Base-by-base conservation (phyloP, 2,329 filamentous ascomycete species). In the Penicillium sp. region DNA sequence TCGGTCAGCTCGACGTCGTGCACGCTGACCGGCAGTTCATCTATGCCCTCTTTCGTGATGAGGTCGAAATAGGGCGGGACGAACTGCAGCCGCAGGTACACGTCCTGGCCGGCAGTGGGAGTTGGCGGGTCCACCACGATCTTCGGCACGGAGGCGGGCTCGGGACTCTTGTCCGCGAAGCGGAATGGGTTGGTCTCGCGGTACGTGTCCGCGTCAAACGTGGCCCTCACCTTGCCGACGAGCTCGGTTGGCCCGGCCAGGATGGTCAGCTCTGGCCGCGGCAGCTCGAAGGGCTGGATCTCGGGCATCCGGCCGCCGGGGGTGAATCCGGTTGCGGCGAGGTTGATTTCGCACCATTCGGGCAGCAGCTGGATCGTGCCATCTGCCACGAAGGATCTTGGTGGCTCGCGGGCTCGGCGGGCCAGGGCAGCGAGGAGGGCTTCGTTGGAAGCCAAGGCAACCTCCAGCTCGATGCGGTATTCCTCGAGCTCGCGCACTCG, bases 291-390 rank as follows among this genome's bases (percentile, higher is more conserved):
- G 20, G 39, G 39, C 17, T 22, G 14, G 28, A 54, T n/a, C 1
- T 31, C 8, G 2, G 37, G 11, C 10, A 12, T 4, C 11, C 3
- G 22, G 11, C 31, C 28, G 10, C 15, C 14, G 1, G 8, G 2
- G 3, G 28, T 39, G 12, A 22, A 15, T 20, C 10, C 12, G 25
- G 25, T 7, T 4, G 25, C 17, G n/a, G 11, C 28, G 11, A 54
- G 39, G 11, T 22, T 54, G 25, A 54, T 45, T 5, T 5, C 11
- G 41, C 52, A 54, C 25, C 7, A 5, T 22, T 35, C 10, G 31
- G 52, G 52, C 5, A 54, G 41, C n/a, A 54, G 52, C 28, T 14
- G 22, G 25, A 54, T 54, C 25, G 31, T 50, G 14, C 37, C 50
- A 53, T 53, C 50, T 25, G 50, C 25, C 12, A 28, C 15, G 17